A percentile compares a stretch with the other conserved stretches of the same genome.
These are phyloP conservation scores for Rutstroemia sp. DNA, from an alignment of 2,329 filamentous ascomycete species.

Conservation along the genomic window DNA sequence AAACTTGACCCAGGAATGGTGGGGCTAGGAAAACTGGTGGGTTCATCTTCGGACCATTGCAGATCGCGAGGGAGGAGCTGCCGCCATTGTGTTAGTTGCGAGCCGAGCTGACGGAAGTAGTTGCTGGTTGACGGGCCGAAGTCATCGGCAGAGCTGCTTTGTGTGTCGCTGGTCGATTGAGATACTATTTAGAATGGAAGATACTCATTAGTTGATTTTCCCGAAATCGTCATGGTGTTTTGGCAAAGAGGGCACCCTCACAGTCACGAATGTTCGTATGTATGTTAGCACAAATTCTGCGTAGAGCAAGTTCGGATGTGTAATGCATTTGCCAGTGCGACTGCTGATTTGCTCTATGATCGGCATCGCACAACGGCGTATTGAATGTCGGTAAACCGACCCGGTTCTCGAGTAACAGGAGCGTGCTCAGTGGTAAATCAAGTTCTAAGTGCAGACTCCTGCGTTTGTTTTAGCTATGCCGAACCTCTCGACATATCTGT, in stretches of 20 bases:
- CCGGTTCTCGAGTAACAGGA: constrained; percentile 44
- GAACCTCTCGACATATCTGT: not conserved
- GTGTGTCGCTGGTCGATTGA: constrained; percentile 11
- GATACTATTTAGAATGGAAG: not conserved
- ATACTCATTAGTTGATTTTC: constrained; percentile 5
- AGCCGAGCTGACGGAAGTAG: constrained; percentile 43
- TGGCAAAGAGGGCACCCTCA: constrained; percentile 28
- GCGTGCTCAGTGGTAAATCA: constrained; percentile 47
- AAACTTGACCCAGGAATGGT: not conserved
- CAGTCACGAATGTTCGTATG: constrained; percentile 45
- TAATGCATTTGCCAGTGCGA: constrained; percentile 52
- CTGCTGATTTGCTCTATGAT: constrained; percentile 40
- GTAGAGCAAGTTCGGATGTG: constrained; percentile 50
- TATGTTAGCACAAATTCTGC: constrained; percentile 44
- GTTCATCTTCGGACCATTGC: constrained; percentile 49
- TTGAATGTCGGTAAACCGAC: constrained; percentile 49
- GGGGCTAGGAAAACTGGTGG: constrained; percentile 35
- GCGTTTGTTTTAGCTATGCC: constrained; percentile 10
- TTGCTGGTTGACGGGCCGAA: constrained; percentile 24
- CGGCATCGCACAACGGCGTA: constrained; percentile 38
- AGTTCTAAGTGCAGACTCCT: constrained; percentile 51
- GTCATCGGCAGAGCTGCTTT: constrained; percentile 13
- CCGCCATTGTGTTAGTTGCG: constrained; percentile 51
- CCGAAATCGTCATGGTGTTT: no score
- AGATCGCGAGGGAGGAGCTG: constrained; percentile 45